Evolutionary conservation across 2,329 filamentous ascomycete species (phyloP), one percentile per base, ranked within the genome.

Genomic region (Dothideomycetes sp.): DNA sequence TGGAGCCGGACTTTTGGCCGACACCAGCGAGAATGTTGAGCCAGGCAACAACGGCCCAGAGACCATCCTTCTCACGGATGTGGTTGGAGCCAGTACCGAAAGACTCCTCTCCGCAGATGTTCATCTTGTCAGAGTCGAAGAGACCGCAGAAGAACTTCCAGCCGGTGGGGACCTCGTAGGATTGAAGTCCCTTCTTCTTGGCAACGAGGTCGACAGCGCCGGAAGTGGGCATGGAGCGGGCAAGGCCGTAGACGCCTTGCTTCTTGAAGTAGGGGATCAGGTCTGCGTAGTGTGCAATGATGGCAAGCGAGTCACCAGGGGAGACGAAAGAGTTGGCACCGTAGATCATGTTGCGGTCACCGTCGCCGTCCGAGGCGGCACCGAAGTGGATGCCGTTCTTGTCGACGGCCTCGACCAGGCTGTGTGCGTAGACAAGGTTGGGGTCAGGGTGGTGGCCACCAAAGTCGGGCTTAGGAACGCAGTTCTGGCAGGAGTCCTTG

Each of bases 311-410:
- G 71, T 46, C 91, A 58, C 91, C 91, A 5, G 91, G 91, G 5
- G 89, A 96, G 46, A 98, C 91, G 58, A 98, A 98, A 33, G 83
- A 79, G 56, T 93, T 89, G 50, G 89, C 88, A 47, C 91, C 91
- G 66, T 98, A 98, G 59, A 98, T 98, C 91, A 98, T 98, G 78
- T 98, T 98, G 53, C 91, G 84, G 71, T 98, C 91, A 55, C 91
- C 91, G 55, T 98, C 91, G 52, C 91, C 91, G 52, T 98, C 91
- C 48, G 85, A 94, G 35, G 91, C 91, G 43, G 91, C 91, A 57
- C 91, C 91, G 54, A 98, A 98, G 58, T 93, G 91, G 49, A 98
- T 87, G 44, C 79, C 76, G 54, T 85, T 79, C 69, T 84, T 84
- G 64, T 98, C 87, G 31, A 98, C 91, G 45, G 79, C 84, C 56